phyloP scores from a whole-genome alignment of 2,329 filamentous ascomycete genomes.

The Hortaea werneckii region DNA sequence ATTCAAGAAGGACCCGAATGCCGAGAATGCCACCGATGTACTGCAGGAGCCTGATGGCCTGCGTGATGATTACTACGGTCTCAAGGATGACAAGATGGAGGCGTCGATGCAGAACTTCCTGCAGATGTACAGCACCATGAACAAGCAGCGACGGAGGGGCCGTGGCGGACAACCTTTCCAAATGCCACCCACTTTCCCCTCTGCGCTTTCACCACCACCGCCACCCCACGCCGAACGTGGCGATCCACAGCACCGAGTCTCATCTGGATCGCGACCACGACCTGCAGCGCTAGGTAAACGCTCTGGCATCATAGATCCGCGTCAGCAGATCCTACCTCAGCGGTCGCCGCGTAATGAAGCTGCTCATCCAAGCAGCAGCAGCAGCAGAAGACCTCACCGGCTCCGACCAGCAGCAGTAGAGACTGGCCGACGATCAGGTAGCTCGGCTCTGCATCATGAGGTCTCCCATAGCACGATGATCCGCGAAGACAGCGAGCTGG shows the following conservation, averaged over 20 bases:
- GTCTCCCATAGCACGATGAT: conserved; percentile 34
- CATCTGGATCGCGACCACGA: background rate
- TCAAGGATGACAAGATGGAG: conserved; percentile 97
- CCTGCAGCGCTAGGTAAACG: background rate
- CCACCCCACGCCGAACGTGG: conserved; percentile 14
- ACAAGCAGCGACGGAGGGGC: conserved; percentile 13
- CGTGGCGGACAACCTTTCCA: conserved; percentile 15
- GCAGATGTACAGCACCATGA: conserved; percentile 59
- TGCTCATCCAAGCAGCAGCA: background rate
- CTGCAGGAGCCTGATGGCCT: conserved; percentile 37
- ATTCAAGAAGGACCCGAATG: conserved; percentile 69
- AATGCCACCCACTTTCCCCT: conserved; percentile 24
- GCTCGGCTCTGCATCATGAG: conserved; percentile 4
- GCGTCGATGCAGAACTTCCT: conserved; percentile 91
- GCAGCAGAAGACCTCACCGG: background rate
- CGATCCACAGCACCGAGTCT: background rate
- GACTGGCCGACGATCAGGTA: background rate
- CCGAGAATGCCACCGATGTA: conserved; percentile 27
- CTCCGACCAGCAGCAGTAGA: too few relatives aligned
- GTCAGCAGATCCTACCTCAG: background rate
- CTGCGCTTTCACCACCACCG: conserved; percentile 12
- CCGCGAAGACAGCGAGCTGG: conserved; percentile 43
- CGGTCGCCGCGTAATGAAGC: background rate
- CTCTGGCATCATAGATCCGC: background rate
- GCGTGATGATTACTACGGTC: conserved; percentile 84